These are phyloP conservation scores for Pisolithus sp. DNA, from an alignment of 768 basidiomycete genomes.

Conservation along the genomic window DNA sequence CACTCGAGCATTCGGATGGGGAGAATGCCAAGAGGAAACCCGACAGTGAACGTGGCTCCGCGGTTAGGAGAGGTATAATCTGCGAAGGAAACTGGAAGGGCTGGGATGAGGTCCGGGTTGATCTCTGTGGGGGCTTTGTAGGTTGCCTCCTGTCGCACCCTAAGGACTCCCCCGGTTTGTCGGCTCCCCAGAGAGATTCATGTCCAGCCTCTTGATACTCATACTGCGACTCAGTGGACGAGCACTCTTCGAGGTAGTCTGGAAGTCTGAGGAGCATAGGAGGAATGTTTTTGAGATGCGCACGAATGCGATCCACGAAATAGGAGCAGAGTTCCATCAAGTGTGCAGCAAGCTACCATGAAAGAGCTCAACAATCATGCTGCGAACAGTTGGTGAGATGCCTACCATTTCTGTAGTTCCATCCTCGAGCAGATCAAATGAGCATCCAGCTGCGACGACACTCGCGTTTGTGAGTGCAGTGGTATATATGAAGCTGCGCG, in stretches of 20 bases:
- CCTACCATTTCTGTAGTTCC: conserved; percentile 52
- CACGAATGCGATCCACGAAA: conserved; percentile 29
- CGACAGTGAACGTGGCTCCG: conserved; percentile 70
- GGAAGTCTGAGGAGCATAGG: conserved; percentile 22
- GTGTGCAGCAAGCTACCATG: conserved; percentile 21
- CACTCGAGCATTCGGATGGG: neutral
- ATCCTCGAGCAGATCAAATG: conserved; percentile 72
- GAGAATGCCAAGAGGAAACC: conserved; percentile 42
- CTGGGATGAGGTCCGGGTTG: neutral
- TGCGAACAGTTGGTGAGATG: neutral
- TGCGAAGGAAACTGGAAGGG: conserved; percentile 43
- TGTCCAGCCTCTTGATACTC: neutral
- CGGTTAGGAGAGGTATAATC: conserved; percentile 81
- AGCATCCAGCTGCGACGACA: conserved; percentile 67
- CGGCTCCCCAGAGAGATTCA: conserved; percentile 6
- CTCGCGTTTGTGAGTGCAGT: conserved; percentile 76
- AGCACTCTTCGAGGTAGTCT: conserved; percentile 8
- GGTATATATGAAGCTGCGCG: conserved; percentile 86
- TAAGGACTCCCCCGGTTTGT: neutral
- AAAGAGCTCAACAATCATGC: conserved; percentile 16
- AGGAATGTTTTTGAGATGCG: conserved; percentile 24
- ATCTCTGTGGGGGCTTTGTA: neutral
- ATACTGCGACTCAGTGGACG: neutral
- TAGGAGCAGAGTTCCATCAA: conserved; percentile 19
- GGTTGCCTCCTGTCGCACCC: neutral